Conservation (phyloP, 208 protist genomes). For the Vickermania spadyakhi region DNA sequence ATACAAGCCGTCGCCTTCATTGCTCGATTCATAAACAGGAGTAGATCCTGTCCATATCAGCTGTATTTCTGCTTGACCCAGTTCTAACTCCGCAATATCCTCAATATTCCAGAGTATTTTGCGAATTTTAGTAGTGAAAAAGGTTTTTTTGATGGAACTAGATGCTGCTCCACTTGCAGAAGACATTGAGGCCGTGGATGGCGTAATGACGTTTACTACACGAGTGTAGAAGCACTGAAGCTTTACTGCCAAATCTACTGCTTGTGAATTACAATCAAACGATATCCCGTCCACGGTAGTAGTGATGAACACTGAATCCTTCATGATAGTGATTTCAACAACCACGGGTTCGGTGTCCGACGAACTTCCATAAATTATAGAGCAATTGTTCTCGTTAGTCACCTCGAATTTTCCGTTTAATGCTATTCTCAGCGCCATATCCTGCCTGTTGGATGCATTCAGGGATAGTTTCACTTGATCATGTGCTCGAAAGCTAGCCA, state of each 20-base stretch:
- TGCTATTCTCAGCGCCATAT: background rate
- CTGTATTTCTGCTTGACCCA: no score
- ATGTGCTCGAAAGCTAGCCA: no score
- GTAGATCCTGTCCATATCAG: no score
- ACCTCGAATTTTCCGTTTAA: background rate
- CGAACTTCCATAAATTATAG: no score
- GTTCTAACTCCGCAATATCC: background rate
- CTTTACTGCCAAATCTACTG: background rate
- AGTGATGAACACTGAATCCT: background rate
- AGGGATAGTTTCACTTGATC: background rate
- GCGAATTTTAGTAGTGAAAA: background rate
- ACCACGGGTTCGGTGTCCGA: no score
- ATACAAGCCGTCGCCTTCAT: background rate
- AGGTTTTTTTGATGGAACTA: background rate
- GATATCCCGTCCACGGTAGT: background rate
- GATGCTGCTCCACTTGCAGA: background rate
- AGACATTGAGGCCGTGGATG: background rate
- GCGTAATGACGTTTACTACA: background rate
- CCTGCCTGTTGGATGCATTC: background rate
- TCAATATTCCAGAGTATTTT: background rate
- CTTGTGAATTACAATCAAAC: background rate
- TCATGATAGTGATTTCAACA: background rate
- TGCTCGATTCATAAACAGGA: no score
- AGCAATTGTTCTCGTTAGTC: no score
- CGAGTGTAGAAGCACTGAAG: background rate